Evolutionary conservation across 495 filamentous ascomycete genomes (phyloP).

Genomic region (Sphaerosporella brunnea): DNA sequence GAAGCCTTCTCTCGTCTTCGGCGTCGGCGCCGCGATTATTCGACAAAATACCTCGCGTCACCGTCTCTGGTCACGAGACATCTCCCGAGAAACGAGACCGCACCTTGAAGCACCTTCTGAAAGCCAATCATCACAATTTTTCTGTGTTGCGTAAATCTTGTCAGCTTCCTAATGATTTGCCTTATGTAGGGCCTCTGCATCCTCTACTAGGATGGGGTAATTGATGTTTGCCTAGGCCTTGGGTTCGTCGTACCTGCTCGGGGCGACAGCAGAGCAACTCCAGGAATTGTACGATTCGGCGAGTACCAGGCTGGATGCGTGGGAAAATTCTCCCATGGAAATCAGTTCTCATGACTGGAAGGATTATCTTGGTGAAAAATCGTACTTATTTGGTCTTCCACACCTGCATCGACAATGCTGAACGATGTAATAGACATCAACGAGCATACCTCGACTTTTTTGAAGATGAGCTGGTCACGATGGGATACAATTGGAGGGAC

Average conservation of each 20-base stretch:
- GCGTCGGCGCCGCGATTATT: slow-evolving; percentile 6
- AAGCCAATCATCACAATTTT: slow-evolving; percentile 80
- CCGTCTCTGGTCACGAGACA: slow-evolving; percentile 61
- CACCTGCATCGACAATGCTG: not conserved
- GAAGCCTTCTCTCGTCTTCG: slow-evolving; percentile 10
- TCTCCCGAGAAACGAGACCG: slow-evolving; percentile 57
- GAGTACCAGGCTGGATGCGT: slow-evolving; percentile 52
- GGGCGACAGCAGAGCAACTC: slow-evolving; percentile 52
- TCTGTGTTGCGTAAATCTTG: slow-evolving; percentile 56
- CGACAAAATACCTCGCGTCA: slow-evolving; percentile 51
- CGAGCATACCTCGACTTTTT: slow-evolving; percentile 83
- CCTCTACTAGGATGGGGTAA: slow-evolving; percentile 1
- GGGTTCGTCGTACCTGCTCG: slow-evolving; percentile 66
- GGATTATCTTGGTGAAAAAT: slow-evolving; percentile 54
- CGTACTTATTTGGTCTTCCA: slow-evolving; percentile 27
- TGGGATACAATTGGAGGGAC: slow-evolving; percentile 67
- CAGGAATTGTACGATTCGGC: slow-evolving; percentile 65
- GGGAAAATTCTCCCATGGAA: slow-evolving; percentile 69
- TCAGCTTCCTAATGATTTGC: slow-evolving; percentile 70
- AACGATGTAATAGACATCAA: slow-evolving; percentile 40
- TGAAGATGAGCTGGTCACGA: slow-evolving; percentile 58
- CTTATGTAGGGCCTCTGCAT: slow-evolving; percentile 41
- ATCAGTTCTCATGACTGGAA: slow-evolving; percentile 70
- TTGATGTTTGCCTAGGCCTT: slow-evolving; percentile 35
- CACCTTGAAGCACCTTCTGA: slow-evolving; percentile 74